Percentiles rank a stretch among this genome's conserved stretches.
Conservation (phyloP, 192 early-diverging fungal species). For the Phlyctochytrium bullatum region DNA sequence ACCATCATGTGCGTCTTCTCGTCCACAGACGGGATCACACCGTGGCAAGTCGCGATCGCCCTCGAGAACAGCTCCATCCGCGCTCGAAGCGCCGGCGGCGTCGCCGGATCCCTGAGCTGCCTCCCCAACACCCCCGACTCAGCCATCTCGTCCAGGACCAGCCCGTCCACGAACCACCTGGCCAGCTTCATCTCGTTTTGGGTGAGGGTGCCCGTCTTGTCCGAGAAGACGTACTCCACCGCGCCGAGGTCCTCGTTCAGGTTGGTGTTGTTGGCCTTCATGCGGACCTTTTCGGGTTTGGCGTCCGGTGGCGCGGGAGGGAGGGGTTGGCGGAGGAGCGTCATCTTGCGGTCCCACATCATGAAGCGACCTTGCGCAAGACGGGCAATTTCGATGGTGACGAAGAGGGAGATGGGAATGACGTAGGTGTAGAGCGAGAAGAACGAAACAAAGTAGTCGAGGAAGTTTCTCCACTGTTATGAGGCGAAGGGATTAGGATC, state of each 20-base stretch:
- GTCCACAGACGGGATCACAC: constrained; percentile 55
- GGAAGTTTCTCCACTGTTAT: constrained; percentile 23
- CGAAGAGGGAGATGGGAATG: constrained; percentile 74
- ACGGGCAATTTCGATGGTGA: constrained; percentile 69
- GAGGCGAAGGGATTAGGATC: background rate
- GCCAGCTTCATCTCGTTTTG: constrained; percentile 52
- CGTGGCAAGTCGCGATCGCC: constrained; percentile 78
- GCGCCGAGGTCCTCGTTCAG: constrained; percentile 81
- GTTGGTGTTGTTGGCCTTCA: constrained; percentile 50
- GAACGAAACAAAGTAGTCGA: constrained; percentile 36
- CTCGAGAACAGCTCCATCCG: constrained; percentile 55
- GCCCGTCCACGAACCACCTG: constrained; percentile 72
- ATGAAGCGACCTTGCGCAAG: constrained; percentile 64
- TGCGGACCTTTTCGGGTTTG: constrained; percentile 15
- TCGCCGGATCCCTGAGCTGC: constrained; percentile 61
- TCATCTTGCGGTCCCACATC: constrained; percentile 63
- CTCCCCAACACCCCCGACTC: constrained; percentile 40
- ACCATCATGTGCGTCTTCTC: constrained; percentile 50
- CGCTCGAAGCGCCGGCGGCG: constrained; percentile 37
- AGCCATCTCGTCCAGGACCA: constrained; percentile 67
- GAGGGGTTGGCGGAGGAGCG: constrained; percentile 9
- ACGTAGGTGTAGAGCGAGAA: constrained; percentile 66
- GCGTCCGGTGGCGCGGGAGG: constrained; percentile 21
- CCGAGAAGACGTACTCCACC: constrained; percentile 83
- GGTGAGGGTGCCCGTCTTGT: constrained; percentile 62